These are phyloP conservation scores for Elasticomyces elasticus DNA, from an alignment of 495 filamentous ascomycete genomes.

Conservation along the genomic window DNA sequence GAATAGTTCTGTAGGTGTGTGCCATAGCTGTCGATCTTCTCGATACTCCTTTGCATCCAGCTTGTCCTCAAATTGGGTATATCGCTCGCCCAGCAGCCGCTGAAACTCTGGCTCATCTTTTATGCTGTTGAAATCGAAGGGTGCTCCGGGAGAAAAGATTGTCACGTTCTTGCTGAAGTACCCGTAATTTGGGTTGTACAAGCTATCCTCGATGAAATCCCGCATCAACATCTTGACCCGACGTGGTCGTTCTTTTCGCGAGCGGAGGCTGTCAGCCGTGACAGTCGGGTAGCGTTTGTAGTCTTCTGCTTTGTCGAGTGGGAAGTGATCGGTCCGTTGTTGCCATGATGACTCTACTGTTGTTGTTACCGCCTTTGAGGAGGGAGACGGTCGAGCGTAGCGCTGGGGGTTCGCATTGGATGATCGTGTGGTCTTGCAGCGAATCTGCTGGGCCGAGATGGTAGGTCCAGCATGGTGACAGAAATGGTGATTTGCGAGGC, in stretches of 20 bases:
- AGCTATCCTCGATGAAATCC: conserved; percentile 95
- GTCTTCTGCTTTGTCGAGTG: conserved; percentile 66
- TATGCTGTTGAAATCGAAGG: conserved; percentile 81
- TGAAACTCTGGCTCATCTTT: conserved; percentile 78
- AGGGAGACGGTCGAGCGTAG: not conserved
- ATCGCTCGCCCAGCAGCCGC: conserved; percentile 60
- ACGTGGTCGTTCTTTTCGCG: conserved; percentile 62
- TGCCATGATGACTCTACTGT: conserved; percentile 56
- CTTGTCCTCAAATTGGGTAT: conserved; percentile 79
- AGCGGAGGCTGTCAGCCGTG: conserved; percentile 65
- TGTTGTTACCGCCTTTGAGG: conserved; percentile 8
- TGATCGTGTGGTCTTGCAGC: not conserved
- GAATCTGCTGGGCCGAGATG: not conserved
- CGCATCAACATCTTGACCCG: conserved; percentile 92
- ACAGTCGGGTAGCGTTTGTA: conserved; percentile 71
- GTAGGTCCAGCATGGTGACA: not conserved
- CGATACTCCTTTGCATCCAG: conserved; percentile 63
- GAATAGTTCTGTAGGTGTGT: conserved; percentile 96
- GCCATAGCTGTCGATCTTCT: conserved; percentile 86
- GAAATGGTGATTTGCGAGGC: conserved; percentile 61
- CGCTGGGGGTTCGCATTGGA: not conserved
- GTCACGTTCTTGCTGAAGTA: conserved; percentile 97
- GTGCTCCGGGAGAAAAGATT: conserved; percentile 85
- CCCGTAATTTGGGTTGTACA: conserved; percentile 95
- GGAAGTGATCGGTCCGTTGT: conserved; percentile 61